Base-by-base conservation (phyloP, 2,329 filamentous ascomycete genomes). In the Sporothrix variecibatus region DNA sequence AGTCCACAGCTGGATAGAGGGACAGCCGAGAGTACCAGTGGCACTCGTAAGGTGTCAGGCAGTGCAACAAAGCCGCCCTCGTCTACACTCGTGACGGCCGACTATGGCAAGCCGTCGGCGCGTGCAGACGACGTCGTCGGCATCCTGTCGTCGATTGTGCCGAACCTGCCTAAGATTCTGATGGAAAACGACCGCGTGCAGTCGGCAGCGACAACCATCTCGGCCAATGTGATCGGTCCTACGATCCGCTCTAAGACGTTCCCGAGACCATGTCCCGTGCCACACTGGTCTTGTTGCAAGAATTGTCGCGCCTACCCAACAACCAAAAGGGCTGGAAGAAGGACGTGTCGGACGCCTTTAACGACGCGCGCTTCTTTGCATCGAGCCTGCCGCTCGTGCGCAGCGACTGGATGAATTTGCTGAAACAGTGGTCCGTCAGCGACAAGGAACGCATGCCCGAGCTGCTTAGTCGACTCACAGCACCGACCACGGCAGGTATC, bases 261-360 rank as follows among this genome's bases (percentile, higher is more conserved):
- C 81, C 96, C 0, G 92, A 94, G 31, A 97, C 94, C 31, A 87
- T 98, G 7, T 92, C 92, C 15, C 87, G 87, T 74, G 91, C 87
- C 74, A 90, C 92, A 8, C 84, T 99, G 72, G 86, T 87, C 17
- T 87, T 99, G 17, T 83, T 98, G 2, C 91, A 92, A 72, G 91
- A 95, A 77, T 87, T 98, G 72, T 90, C 92, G 0, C 91, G 91
- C 77, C 86, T 97, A 38, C 89, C 93, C 2, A 93, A 92, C 77
- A 92, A 93, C 72, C 92, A 95, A 75, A 98, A 97, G 82, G 87
- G 90, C 1, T 98, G 95, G 94, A 97, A 93, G 83, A 97, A 95
- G 81, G 97, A 99, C 78, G 87, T 98, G 0, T 87, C 90, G 0
- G 96, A 98, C 80, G 94, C 94, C 0, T 97, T 98, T 84, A 96